These are phyloP conservation scores for Cyanidioschyzon merolae DNA, from an alignment of 23 red algal species.

Conservation along the genomic window DNA sequence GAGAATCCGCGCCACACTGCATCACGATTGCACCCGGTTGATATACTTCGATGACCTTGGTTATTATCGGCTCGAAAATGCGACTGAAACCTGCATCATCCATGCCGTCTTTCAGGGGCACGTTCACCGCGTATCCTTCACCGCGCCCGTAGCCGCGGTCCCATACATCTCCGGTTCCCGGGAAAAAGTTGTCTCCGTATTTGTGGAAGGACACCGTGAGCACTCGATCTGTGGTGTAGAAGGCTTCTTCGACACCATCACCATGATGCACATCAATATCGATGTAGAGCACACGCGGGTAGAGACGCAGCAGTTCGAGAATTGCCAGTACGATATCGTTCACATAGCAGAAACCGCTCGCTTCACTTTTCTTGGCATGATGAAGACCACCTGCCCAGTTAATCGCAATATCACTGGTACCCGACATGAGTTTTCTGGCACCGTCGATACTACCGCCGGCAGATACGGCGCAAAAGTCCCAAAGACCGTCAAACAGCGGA, in stretches of 20 bases:
- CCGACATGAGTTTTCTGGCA: conserved; percentile 67
- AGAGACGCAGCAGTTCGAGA: conserved; percentile 79
- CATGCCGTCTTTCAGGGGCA: conserved; percentile 93
- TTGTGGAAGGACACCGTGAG: conserved; percentile 99
- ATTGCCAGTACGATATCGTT: conserved; percentile 98
- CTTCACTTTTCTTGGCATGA: conserved; percentile 97
- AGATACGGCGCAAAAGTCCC: conserved; percentile 86
- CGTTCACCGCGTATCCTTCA: conserved; percentile 89
- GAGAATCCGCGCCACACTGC: conserved; percentile 92
- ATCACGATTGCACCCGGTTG: conserved; percentile 86
- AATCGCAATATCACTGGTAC: conserved; percentile 75
- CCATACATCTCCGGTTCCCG: conserved; percentile 92
- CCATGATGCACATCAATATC: conserved; percentile 99
- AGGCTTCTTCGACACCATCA: conserved; percentile 98
- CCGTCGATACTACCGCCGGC: conserved; percentile 84
- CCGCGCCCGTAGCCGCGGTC: conserved; percentile 86
- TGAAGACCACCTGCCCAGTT: conserved; percentile 97
- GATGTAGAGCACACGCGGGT: conserved; percentile 86
- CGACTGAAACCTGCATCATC: conserved; percentile 73
- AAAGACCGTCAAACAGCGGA: conserved; percentile 90
- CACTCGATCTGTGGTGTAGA: conserved; percentile 96
- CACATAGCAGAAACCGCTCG: conserved; percentile 89
- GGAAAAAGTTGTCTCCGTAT: conserved; percentile 97
- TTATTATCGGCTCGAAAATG: conserved; percentile 69
- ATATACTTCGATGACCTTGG: conserved; percentile 83